A percentile compares a stretch with the other conserved stretches of the same genome.
phyloP scores from a whole-genome alignment of 768 basidiomycete genomes.

The Austroboletus eburneus region DNA sequence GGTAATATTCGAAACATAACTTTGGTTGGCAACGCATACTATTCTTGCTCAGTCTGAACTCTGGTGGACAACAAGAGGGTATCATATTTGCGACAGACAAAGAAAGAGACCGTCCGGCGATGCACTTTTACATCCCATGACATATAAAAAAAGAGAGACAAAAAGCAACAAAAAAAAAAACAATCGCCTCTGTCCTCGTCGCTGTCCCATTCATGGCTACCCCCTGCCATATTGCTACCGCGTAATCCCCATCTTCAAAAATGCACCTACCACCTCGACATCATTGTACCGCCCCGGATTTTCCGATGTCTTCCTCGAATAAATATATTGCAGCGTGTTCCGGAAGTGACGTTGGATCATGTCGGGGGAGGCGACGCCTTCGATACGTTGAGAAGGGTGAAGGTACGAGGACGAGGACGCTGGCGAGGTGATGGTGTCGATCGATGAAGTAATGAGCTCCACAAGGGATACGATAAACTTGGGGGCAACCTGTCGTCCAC shows the following conservation, averaged over 20 bases:
- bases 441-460: slow-evolving; percentile 90
- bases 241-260: slow-evolving; percentile 82
- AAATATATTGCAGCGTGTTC: slow-evolving; percentile 83
- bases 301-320: slow-evolving; percentile 56
- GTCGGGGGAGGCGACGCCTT: slow-evolving; percentile 88
- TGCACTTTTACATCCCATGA: too few species aligned
- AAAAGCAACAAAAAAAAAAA: too few species aligned
- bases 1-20: too few species aligned
- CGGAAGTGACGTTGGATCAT: slow-evolving; percentile 93
- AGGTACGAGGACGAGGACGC: slow-evolving; percentile 47
- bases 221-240: slow-evolving; percentile 44
- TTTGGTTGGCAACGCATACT: too few species aligned
- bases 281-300: slow-evolving; percentile 62
- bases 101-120: too few species aligned
- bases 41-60: too few species aligned
- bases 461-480: slow-evolving; percentile 97
- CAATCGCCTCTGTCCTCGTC: too few species aligned
- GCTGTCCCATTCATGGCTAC: too few species aligned
- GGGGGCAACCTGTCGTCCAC: slow-evolving; percentile 64
- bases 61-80: too few species aligned
- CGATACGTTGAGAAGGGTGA: slow-evolving; percentile 85
- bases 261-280: slow-evolving; percentile 84
- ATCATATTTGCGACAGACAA: too few species aligned
- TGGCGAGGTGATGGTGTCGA: slow-evolving; percentile 84
- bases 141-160: too few species aligned